Evolutionary conservation across 1,139 yeast genomes (phyloP), one percentile per base, ranked within the genome.

Genomic region (Zygosaccharomyces pseudobailii): DNA sequence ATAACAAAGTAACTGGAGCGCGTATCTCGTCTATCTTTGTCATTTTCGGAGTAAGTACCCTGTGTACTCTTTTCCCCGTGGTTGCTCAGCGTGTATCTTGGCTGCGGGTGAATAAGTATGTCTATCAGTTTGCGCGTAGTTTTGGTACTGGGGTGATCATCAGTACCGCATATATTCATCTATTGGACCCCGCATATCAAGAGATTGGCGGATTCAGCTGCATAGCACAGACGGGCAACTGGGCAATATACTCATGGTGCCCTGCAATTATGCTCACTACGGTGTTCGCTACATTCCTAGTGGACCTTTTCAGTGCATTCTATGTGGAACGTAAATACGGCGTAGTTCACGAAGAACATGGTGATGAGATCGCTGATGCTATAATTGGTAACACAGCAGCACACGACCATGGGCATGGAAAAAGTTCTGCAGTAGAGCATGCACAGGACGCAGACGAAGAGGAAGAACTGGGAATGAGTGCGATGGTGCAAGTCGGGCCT

Each of bases 141-240:
- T 87, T 87, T 63, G 95, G 95, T 53, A 82, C 92, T 1, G 95
- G 95, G 38, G 94, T 87, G 38, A 86, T 87, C 58, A 73, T 87
- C 7, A 87, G 95, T 2, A 87, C 95, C 2, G 87, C 92, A 0
- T 82, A 84, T 55, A 83, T 87, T 49, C 95, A 87, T 66, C 72
- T 87, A 50, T 71, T 87, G 59, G 81, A 82, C 52, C 94, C 92
- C 1, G 90, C 92, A 5, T 72, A 74, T 52, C 79, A 47, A 1
- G 55, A 76, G 31, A 62, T 69, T 25, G 70, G 76, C 46, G 62
- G 71, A 3, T 53, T 61, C 39, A 67, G 66, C 21, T 76, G 80
- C 65, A 70, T 76, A 37, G 77, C 76, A 30, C 71, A 68, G 20
- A 69, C 68, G 39, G 63, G 63, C 10, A 47, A 56, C 40, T 59